Evolutionary conservation across 2,329 filamentous ascomycete genomes (phyloP), one percentile per base, ranked within the genome.

Genomic region (Ophiostoma quercus): DNA sequence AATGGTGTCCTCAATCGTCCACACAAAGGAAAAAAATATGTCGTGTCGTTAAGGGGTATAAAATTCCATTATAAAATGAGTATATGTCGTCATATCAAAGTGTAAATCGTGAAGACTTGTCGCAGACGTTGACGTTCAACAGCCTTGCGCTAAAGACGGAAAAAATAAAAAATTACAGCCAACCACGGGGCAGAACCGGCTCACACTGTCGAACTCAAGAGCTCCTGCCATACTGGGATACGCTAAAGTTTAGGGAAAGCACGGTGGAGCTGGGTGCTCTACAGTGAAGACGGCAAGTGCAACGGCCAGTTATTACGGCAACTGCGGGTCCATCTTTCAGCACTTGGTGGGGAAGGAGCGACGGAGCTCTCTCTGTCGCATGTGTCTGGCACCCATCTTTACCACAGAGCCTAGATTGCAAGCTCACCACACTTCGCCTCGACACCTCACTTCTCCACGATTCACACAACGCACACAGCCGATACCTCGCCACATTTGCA

Each of bases 101-200:
- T 34, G 25, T 62, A 12, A 62, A 16, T 29, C 2, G 57, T 8
- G 6, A 34, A 41, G 2, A 41, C 39, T 41, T 41, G 39, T 29
- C 57, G 51, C 51, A 22, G 12, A 65, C 16, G 8, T 65, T 65
- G 16, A 39, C 16, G 25, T 69, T 69, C 41, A 57, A 69, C 66
- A 71, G 68, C 70, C 70, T 71, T 60, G 69, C 51, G 67, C 63
- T 22, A 68, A 66, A 47, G 43, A 47, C 43, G 41, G 34, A 68
- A 60, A 51, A 60, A 60, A 51, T 19, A 39, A 47, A 47, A 68
- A 47, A 41, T 51, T 3, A 41, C 47, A 70, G 68, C 70, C 70
- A 71, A 71, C 70, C 70, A 71, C 66, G 41, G 68, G 37, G 47
- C 60, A 68, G 68, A 29, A 68, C 66, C 62, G 70, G 70, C 62